phyloP scores from a whole-genome alignment of 257 asterid species.

The Solanum raphanifolium region DNA sequence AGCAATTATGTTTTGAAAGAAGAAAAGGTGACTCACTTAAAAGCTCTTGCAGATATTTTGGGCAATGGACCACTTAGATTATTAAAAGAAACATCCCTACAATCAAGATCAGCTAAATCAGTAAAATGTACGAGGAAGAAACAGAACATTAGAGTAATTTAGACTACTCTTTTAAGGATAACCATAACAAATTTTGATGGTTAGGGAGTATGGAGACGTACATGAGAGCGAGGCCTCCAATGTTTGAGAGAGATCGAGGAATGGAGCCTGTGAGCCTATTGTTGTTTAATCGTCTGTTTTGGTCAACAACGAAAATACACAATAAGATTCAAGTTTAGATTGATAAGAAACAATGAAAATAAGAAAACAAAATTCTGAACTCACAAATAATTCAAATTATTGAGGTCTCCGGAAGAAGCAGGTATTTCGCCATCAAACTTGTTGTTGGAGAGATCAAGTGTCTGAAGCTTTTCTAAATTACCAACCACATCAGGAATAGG shows the following conservation, averaged over 20 bases:
- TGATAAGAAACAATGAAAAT: neutral
- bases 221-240: slow-evolving; percentile 77
- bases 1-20: neutral
- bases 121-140: neutral
- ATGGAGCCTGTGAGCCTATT: slow-evolving; percentile 43
- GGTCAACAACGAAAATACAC: slow-evolving; percentile 17
- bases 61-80: slow-evolving; percentile 34
- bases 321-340: neutral
- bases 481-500: slow-evolving; percentile 64
- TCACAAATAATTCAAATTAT: slow-evolving; percentile 77
- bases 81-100: slow-evolving; percentile 74
- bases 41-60: slow-evolving; percentile 29
- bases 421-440: slow-evolving; percentile 62
- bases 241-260: slow-evolving; percentile 24
- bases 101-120: neutral
- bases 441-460: slow-evolving; percentile 81
- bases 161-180: neutral
- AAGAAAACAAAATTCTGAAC: slow-evolving; percentile 17
- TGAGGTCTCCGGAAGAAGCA: slow-evolving; percentile 50
- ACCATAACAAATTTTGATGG: neutral
- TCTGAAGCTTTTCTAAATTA: slow-evolving; percentile 63
- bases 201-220: slow-evolving; percentile 18
- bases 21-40: slow-evolving; percentile 44
- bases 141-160: neutral
- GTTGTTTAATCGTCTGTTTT: slow-evolving; percentile 89